Percentiles rank a stretch among this genome's conserved stretches.
These are phyloP conservation scores for Diaporthe citriasiana DNA, from an alignment of 2,329 filamentous ascomycete genomes.

Conservation along the genomic window DNA sequence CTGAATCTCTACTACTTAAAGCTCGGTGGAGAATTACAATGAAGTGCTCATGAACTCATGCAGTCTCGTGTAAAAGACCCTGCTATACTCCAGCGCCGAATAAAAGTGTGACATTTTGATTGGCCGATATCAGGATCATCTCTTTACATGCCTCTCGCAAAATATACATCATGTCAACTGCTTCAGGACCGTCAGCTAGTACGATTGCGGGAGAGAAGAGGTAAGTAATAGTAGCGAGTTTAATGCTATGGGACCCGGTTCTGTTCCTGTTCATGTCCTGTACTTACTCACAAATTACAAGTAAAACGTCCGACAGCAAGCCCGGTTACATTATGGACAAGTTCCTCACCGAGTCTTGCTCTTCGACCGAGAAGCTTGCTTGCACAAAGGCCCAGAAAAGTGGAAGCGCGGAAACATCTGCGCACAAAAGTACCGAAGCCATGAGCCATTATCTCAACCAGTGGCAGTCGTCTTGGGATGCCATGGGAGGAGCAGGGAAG, in stretches of 20 bases:
- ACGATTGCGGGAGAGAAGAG: neutral
- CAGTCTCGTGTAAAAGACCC: neutral
- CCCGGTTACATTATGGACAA: neutral
- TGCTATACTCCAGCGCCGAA: neutral
- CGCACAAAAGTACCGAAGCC: accelerated
- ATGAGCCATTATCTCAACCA: conserved; percentile 1
- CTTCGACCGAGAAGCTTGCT: neutral
- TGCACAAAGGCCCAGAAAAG: neutral
- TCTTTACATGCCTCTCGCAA: neutral
- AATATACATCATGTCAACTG: neutral
- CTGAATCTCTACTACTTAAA: neutral
- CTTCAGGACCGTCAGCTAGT: neutral
- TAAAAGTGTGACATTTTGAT: neutral
- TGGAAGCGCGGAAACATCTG: neutral
- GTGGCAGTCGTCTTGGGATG: conserved; percentile 5
- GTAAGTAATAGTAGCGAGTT: neutral
- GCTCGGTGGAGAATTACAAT: too few species aligned
- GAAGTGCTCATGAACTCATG: neutral
- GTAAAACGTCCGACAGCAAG: neutral
- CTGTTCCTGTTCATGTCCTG: neutral
- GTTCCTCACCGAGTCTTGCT: neutral
- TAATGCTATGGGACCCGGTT: accelerated
- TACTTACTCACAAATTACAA: neutral
- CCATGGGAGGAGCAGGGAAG: neutral
- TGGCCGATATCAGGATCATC: neutral